Percentiles rank a stretch among this genome's conserved stretches.
Conservation (phyloP, 495 filamentous ascomycete genomes). For the Entonaema liquescens region DNA sequence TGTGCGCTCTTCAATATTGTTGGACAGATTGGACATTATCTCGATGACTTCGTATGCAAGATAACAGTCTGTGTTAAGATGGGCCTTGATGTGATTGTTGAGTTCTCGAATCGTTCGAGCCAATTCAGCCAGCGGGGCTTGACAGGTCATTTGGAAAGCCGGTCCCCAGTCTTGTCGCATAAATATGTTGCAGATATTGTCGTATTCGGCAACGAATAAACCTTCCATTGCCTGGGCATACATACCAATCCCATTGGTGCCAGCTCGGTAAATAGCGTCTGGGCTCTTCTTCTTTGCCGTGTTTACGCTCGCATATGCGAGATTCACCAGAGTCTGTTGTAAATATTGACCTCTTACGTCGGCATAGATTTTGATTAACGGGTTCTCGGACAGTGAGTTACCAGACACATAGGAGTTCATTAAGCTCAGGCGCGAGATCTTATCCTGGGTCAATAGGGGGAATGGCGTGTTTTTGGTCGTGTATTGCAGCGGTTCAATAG, state of each 20-base stretch:
- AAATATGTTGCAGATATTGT: constrained; percentile 85
- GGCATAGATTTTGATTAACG: constrained; percentile 76
- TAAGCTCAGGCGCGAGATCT: constrained; percentile 57
- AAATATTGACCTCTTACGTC: constrained; percentile 89
- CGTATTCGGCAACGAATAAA: constrained; percentile 86
- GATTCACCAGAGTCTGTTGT: constrained; percentile 76
- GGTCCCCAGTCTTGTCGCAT: constrained; percentile 81
- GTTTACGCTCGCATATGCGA: constrained; percentile 86
- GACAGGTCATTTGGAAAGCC: constrained; percentile 79
- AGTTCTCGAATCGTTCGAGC: constrained; percentile 86
- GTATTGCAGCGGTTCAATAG: constrained; percentile 89
- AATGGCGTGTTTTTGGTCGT: constrained; percentile 81
- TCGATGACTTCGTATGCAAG: constrained; percentile 96
- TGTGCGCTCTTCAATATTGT: constrained; percentile 79
- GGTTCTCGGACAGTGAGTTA: constrained; percentile 68
- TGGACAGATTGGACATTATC: constrained; percentile 82
- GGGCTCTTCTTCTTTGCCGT: constrained; percentile 82
- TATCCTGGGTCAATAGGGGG: constrained; percentile 59
- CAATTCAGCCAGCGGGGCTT: constrained; percentile 78
- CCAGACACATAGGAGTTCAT: constrained; percentile 60
- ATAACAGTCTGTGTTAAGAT: constrained; percentile 92
- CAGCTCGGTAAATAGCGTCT: constrained; percentile 84
- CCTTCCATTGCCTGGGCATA: constrained; percentile 89
- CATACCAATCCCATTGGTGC: constrained; percentile 91
- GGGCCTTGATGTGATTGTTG: constrained; percentile 84